Conservation (phyloP, 495 filamentous ascomycete species). For the Hypoxylon lenormandii region DNA sequence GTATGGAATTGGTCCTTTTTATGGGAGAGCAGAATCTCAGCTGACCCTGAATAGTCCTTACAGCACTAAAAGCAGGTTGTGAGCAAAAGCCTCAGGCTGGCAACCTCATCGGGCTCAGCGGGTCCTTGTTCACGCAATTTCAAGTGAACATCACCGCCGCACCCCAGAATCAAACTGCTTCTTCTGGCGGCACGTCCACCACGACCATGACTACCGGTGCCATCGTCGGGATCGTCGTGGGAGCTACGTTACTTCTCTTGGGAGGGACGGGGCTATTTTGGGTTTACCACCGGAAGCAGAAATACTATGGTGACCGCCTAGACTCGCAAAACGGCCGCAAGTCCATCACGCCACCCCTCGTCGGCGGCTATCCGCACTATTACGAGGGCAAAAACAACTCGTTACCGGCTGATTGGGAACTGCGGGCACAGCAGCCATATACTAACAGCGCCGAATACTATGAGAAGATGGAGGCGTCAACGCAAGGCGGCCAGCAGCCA, state of each 20-base stretch:
- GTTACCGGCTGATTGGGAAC: constrained; percentile 33
- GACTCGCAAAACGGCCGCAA: constrained; percentile 33
- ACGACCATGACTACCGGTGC: constrained; percentile 56
- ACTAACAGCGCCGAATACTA: constrained; percentile 51
- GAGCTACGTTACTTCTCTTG: constrained; percentile 55
- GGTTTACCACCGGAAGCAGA: constrained; percentile 58
- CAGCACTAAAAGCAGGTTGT: constrained; percentile 56
- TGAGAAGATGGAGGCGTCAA: constrained; percentile 37
- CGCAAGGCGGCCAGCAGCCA: constrained; percentile 7
- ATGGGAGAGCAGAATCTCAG: background rate
- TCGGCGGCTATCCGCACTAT: constrained; percentile 27
- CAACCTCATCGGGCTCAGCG: constrained; percentile 49
- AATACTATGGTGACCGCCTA: constrained; percentile 26
- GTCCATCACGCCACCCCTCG: constrained; percentile 37
- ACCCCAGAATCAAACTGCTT: constrained; percentile 32
- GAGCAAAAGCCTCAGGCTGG: constrained; percentile 54
- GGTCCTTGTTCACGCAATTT: constrained; percentile 50
- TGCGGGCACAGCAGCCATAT: constrained; percentile 41
- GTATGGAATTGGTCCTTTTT: constrained; percentile 28
- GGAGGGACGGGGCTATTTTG: constrained; percentile 54
- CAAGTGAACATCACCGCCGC: constrained; percentile 53
- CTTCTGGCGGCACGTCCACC: constrained; percentile 21
- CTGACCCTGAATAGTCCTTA: constrained; percentile 52
- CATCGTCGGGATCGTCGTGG: constrained; percentile 61
- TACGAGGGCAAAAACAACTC: constrained; percentile 2